Evolutionary conservation across 371 early-diverging fungal species (phyloP).

Genomic region (Neoconidiobolus thromboides): DNA sequence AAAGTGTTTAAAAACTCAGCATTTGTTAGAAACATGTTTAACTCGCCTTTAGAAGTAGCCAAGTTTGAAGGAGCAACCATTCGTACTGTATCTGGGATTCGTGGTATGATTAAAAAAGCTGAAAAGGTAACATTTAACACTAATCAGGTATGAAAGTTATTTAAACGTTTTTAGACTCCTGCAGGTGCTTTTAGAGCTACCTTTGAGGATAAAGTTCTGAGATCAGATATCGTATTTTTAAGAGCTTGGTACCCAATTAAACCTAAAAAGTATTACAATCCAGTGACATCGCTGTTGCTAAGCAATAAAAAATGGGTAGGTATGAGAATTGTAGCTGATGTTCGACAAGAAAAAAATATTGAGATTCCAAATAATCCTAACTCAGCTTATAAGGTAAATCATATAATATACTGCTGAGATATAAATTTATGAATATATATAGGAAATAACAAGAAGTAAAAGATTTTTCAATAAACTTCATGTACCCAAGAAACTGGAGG

Average conservation of each 20-base stretch:
- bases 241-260: slow-evolving; percentile 93
- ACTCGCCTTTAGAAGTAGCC: slow-evolving; percentile 92
- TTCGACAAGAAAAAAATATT: slow-evolving; percentile 54
- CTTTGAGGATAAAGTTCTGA: slow-evolving; percentile 95
- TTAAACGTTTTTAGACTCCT: slow-evolving; percentile 29
- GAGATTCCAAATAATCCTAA: slow-evolving; percentile 51
- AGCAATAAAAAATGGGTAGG: slow-evolving; percentile 62
- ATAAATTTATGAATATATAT: too few relatives aligned
- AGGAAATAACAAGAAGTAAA: slow-evolving; percentile 56
- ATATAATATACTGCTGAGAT: too few relatives aligned
- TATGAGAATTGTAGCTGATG: slow-evolving; percentile 76
- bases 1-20: slow-evolving; percentile 96
- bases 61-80: slow-evolving; percentile 95
- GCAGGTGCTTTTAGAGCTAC: slow-evolving; percentile 96
- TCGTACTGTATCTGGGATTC: slow-evolving; percentile 92
- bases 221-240: slow-evolving; percentile 93
- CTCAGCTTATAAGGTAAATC: slow-evolving; percentile 43
- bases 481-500: slow-evolving; percentile 63
- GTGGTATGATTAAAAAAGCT: slow-evolving; percentile 96
- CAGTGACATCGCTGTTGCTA: slow-evolving; percentile 72
- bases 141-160: neutral
- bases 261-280: slow-evolving; percentile 86
- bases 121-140: slow-evolving; percentile 20
- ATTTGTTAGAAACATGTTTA: slow-evolving; percentile 99
- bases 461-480: slow-evolving; percentile 70